Conservation (phyloP, 805 yeast species). For the Ogataea populi-albae region DNA sequence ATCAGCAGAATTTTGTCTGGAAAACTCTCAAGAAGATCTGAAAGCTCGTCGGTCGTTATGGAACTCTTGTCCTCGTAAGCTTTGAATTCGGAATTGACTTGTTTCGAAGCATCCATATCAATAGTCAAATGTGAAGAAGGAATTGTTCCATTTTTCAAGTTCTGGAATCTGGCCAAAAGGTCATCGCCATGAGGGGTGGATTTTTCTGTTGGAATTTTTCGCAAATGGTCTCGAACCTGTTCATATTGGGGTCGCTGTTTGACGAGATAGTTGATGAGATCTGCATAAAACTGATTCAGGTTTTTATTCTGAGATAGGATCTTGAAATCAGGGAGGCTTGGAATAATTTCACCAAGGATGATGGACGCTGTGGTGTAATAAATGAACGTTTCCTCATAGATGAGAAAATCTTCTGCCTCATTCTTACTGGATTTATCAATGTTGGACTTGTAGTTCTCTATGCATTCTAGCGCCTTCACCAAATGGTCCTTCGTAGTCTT, state of each 20-base stretch:
- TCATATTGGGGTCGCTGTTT: constrained; percentile 19
- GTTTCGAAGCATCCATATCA: not conserved
- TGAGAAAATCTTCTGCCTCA: constrained; percentile 3
- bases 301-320: constrained; percentile 9
- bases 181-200: constrained; percentile 4
- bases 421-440: constrained; percentile 3
- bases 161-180: constrained; percentile 20
- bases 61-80: constrained; percentile 4
- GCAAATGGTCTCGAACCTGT: constrained; percentile 10
- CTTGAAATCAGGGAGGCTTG: constrained; percentile 18
- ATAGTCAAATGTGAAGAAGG: constrained; percentile 1
- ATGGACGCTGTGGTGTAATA: constrained; percentile 28
- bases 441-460: constrained; percentile 21
- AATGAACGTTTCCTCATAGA: constrained; percentile 24
- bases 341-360: constrained; percentile 26
- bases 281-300: constrained; percentile 18
- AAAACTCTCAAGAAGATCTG: constrained; percentile 26
- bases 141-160: constrained; percentile 16
- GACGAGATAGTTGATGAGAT: constrained; percentile 17
- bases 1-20: constrained; percentile 51
- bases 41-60: constrained; percentile 24
- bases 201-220: not conserved
- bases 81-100: not conserved
- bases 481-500: constrained; percentile 18
- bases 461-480: constrained; percentile 27